Base-by-base conservation (phyloP, 2,329 filamentous ascomycete genomes). In the Alternaria ventricosa region DNA sequence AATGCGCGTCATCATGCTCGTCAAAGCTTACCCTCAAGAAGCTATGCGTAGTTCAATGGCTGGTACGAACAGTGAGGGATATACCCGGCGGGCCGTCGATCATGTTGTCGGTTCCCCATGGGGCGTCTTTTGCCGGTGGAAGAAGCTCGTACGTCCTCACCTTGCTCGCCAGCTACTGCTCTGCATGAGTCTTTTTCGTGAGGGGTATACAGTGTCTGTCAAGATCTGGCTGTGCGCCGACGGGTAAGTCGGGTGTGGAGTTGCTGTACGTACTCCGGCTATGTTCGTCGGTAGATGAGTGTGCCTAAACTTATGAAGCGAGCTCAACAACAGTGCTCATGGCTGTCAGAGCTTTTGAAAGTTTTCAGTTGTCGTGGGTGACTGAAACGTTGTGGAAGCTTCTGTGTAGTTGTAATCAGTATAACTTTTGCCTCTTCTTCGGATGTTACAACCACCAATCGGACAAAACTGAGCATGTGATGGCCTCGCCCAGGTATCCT, bases 31-130 rank as follows among this genome's bases (percentile, higher is more conserved):
- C 27, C 20, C 36, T 22, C 18, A 23, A 33, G 18, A 54, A 60
- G 49, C 49, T 46, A 33, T 51, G 27, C 25, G 18, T 30, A 45
- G 20, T 28, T 33, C 25, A 41, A 41, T 33, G 23, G 10, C 22
- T 36, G 25, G 49, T 53, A 33, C 13, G 15, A 11, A 15, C 36
- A 41, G 36, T 41, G 36, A 15, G 20, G 30, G 12, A 58, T 62
- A 62, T 62, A 62, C 43, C 60, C 55, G 60, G 55, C 30, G 49
- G 60, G 13, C 18, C 43, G 22, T 58, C 11, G 10, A 45, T 41
- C 13, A 47, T 15, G 10, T 22, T 25, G 23, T 54, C 23, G 23
- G 47, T 54, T 43, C 30, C 47, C 55, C 49, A 59, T 44, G 49
- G 43, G 55, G 49, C 55, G 13, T 49, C 9, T 57, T 59, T 54